Evolutionary conservation across 2,329 filamentous ascomycete genomes (phyloP), one percentile per base, ranked within the genome.

Genomic region (Aspergillus udagawae): DNA sequence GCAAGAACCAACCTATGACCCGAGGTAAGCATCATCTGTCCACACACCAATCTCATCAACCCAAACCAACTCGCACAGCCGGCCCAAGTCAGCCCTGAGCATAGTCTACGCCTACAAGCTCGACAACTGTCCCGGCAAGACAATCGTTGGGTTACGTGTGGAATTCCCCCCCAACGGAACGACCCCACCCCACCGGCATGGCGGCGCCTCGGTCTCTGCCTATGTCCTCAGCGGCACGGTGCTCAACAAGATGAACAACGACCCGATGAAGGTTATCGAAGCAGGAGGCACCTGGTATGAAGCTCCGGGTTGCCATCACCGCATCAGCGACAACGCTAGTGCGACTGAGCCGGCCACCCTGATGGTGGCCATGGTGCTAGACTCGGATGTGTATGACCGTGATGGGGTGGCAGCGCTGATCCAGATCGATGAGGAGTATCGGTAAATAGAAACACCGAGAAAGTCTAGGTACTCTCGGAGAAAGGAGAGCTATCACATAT

Each of bases 171-270:
- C 77, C 0, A 68, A 73, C 45, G 72, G 60, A 32, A 68, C 72
- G 6, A 78, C 77, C 0, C 79, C 79, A 1, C 76, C 80, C 0
- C 79, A 82, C 60, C 73, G 73, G 0, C 80, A 82, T 54, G 76
- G 73, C 1, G 77, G 76, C 2, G 77, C 77, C 3, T 71, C 75
- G 0, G 77, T 79, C 9, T 63, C 74, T 1, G 79, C 69, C 1
- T 67, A 75, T 23, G 67, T 81, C 2, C 58, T 77, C 35, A 65
- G 67, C 20, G 79, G 79, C 17, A 62, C 68, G 4, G 54, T 79
- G 4, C 60, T 77, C 5, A 82, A 79, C 54, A 77, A 79, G 23
- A 83, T 82, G 80, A 82, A 83, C 41, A 63, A 77, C 8, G 73
- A 77, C 4, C 73, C 74, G 1, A 75, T 79, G 27, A 65, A 70